Percentiles rank a stretch among this genome's conserved stretches.
Evolutionary conservation across 192 early-diverging fungal genomes (phyloP).

Genomic region (Gryganskiella cystojenkinii): DNA sequence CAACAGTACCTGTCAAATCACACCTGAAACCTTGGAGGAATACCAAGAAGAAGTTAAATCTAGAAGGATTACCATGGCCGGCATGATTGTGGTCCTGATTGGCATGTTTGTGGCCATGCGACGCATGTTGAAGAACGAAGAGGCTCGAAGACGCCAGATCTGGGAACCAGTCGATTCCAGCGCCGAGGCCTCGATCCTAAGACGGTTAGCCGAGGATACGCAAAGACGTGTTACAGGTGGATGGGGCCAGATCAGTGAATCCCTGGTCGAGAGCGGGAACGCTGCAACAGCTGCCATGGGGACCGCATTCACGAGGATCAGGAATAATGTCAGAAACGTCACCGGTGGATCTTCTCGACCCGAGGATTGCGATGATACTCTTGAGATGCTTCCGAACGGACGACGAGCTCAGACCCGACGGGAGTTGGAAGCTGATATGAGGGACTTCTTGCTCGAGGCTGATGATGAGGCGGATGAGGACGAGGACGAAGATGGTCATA

Average conservation of each 20-base stretch:
- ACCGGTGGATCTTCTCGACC: conserved; percentile 11
- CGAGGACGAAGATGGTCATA: conserved; percentile 9
- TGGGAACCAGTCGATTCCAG: conserved; percentile 53
- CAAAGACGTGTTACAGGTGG: conserved; percentile 46
- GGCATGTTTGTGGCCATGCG: conserved; percentile 50
- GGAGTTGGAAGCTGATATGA: conserved; percentile 50
- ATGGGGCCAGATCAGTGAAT: conserved; percentile 48
- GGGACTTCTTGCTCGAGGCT: conserved; percentile 43
- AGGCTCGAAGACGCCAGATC: conserved; percentile 41
- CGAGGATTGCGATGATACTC: conserved; percentile 34
- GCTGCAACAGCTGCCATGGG: conserved; percentile 45
- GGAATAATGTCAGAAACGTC: conserved; percentile 42
- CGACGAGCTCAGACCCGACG: conserved; percentile 40
- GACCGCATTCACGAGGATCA: conserved; percentile 47
- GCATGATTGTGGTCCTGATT: conserved; percentile 43
- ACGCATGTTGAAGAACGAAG: conserved; percentile 52
- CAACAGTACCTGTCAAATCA: conserved; percentile 44
- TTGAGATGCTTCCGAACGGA: conserved; percentile 52
- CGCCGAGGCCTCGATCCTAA: conserved; percentile 42
- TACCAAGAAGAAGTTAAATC: conserved; percentile 41
- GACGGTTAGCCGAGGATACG: conserved; percentile 44
- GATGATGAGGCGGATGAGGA: conserved; percentile 45
- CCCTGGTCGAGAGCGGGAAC: conserved; percentile 47
- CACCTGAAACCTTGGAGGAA: conserved; percentile 22
- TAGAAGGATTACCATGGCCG: conserved; percentile 41